Conservation (phyloP, 1,284 basidiomycete species). For the Microbotryomycetes sp. region DNA sequence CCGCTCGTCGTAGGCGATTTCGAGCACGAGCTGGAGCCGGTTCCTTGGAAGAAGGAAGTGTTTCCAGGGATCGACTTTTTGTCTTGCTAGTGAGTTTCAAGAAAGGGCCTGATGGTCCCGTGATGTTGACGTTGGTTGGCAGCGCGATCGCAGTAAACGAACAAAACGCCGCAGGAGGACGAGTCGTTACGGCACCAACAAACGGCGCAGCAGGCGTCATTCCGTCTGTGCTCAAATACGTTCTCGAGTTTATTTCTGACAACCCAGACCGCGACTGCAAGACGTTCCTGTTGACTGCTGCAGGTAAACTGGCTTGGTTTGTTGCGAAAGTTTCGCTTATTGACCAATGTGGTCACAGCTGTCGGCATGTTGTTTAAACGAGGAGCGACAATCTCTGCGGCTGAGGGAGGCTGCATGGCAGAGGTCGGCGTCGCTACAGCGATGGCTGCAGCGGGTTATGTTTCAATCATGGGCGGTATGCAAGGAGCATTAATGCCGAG, state of each 20-base stretch:
- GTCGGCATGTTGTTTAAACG: constrained; percentile 96
- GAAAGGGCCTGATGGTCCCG: not conserved
- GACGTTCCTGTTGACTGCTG: constrained; percentile 77
- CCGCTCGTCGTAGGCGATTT: constrained; percentile 61
- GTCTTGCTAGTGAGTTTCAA: constrained; percentile 30
- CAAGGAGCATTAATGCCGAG: constrained; percentile 13
- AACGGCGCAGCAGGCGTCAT: constrained; percentile 72
- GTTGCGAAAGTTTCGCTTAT: not conserved
- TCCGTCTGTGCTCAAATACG: constrained; percentile 68
- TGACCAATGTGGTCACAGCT: constrained; percentile 46
- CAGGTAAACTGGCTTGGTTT: constrained; percentile 47
- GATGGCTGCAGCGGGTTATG: constrained; percentile 87
- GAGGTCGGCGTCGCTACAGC: constrained; percentile 59
- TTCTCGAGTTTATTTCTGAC: constrained; percentile 81
- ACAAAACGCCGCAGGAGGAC: constrained; percentile 51
- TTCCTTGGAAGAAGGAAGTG: constrained; percentile 61
- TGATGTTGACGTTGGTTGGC: not conserved
- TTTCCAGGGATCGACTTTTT: constrained; percentile 93
- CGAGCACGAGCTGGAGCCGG: constrained; percentile 72
- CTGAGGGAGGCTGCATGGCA: constrained; percentile 66
- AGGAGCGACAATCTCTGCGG: constrained; percentile 90
- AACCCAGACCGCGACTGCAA: constrained; percentile 76
- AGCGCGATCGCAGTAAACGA: not conserved
- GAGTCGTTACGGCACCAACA: constrained; percentile 91
- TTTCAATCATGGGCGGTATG: constrained; percentile 81